Evolutionary conservation across 495 filamentous ascomycete species (phyloP), one percentile per base, ranked within the genome.

Genomic region (Rostrohypoxylon terebratum): DNA sequence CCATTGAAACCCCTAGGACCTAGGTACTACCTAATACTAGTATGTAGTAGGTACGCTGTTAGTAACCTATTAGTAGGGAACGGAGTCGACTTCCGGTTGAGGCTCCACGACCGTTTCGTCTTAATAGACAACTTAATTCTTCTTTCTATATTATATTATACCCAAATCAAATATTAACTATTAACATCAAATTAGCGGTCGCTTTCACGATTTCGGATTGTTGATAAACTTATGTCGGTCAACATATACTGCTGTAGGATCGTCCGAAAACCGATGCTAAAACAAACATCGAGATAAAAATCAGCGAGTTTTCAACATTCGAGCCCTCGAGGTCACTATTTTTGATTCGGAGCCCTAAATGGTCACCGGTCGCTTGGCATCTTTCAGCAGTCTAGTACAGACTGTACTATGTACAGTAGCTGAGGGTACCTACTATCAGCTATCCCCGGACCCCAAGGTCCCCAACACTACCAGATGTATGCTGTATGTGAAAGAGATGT

Each of bases 71-170:
- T 42, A 14, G 38, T 42, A 42, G 38, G 1, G 38, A 53, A 55
- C 71, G 71, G 71, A 69, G 40, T 55, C 61, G 5, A 44, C 25
- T 69, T 66, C 71, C 66, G 65, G 45, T 73, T 69, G 55, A 33
- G 61, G 66, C 53, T 45, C 50, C 33, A 69, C 42, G 61, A 38
- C 62, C 71, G 66, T 66, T 69, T 73, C 66, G 71, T 73, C 7
- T 61, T 54, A 42, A 61, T 50, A 38, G 13, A 65, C 55, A 57
- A 58, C 11, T 21, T 20, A 58, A 28, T 20, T 2, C 38, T 20
- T 28, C 54, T 61, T 20, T n/a, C n/a, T n/a, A n/a, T n/a, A n/a
- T n/a, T n/a, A n/a, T n/a, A n/a, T n/a, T 18, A 20, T 55, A 18
- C 23, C 14, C 28, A 10, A 55, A 28, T 11, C 31, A 36, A 31